Percentiles rank a stretch among this genome's conserved stretches.
Conservation (phyloP, 805 yeast species). For the Zygotorulaspora chibaensis region DNA sequence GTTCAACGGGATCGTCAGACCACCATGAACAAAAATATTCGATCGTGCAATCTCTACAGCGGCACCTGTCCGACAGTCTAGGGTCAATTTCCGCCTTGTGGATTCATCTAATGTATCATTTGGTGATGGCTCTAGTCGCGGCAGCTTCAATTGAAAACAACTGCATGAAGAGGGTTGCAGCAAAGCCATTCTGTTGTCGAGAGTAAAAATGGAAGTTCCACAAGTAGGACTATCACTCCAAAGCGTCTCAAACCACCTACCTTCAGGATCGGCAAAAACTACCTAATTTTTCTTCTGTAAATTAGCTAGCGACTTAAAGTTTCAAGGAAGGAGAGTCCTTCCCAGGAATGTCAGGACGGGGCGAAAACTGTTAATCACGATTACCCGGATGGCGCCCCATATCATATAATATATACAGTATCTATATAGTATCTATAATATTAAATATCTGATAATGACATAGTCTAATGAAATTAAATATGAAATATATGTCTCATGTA, state of each 20-base stretch:
- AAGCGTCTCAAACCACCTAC: not conserved
- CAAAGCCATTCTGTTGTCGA: constrained; percentile 46
- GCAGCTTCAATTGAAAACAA: constrained; percentile 54
- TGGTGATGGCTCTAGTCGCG: constrained; percentile 36
- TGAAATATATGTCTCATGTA: no score
- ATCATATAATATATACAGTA: no score
- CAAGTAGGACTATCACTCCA: not conserved
- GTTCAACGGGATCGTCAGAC: constrained; percentile 55
- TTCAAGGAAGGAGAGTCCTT: no score
- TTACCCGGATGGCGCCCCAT: no score
- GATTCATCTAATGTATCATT: constrained; percentile 26
- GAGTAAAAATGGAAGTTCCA: not conserved
- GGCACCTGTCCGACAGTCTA: constrained; percentile 66
- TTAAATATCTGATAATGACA: no score
- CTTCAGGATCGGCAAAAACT: no score
- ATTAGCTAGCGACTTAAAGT: no score
- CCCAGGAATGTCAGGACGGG: no score
- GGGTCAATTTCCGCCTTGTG: constrained; percentile 47
- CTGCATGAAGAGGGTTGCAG: constrained; percentile 60
- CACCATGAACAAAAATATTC: constrained; percentile 63
- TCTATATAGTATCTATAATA: no score
- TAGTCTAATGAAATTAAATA: no score
- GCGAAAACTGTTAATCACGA: no score
- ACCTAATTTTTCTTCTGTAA: no score
- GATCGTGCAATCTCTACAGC: constrained; percentile 56